A percentile compares a stretch with the other conserved stretches of the same genome.
Conservation (phyloP, 2,329 filamentous ascomycete genomes). For the Ophiocordyceps robertsii region DNA sequence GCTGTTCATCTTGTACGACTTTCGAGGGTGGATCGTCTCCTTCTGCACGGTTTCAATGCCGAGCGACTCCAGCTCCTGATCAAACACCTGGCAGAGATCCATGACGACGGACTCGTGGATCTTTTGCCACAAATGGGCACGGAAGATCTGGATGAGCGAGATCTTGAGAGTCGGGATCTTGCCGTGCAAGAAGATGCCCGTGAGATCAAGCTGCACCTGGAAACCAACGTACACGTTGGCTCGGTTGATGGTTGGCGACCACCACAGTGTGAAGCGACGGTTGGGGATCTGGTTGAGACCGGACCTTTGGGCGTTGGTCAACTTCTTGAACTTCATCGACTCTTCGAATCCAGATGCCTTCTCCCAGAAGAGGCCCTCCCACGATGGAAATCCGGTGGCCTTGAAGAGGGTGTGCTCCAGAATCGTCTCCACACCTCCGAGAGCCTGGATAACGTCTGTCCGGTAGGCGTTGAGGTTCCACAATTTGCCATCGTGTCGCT, state of each 20-base stretch:
- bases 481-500: conserved; percentile 90
- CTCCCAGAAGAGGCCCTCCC: conserved; percentile 95
- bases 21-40: conserved; percentile 96
- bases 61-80: conserved; percentile 89
- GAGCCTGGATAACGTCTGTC: conserved; percentile 90
- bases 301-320: conserved; percentile 91
- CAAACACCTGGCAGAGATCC: conserved; percentile 97
- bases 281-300: conserved; percentile 98
- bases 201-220: conserved; percentile 95
- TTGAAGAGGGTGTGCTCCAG: conserved; percentile 95
- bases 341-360: conserved; percentile 46
- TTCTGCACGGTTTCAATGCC: conserved; percentile 98
- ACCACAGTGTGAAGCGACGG: conserved; percentile 96
- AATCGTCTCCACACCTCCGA: conserved; percentile 95
- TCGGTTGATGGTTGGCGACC: conserved; percentile 85
- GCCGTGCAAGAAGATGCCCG: conserved; percentile 96
- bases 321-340: conserved; percentile 94
- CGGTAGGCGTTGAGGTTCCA: conserved; percentile 96
- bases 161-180: conserved; percentile 98
- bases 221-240: conserved; percentile 99
- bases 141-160: conserved; percentile 96
- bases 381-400: conserved; percentile 89
- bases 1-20: conserved; percentile 99
- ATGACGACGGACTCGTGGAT: conserved; percentile 98
- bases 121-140: conserved; percentile 99